Conservation (phyloP, 1,139 yeast genomes). For the Lodderomyces elongisporus region DNA sequence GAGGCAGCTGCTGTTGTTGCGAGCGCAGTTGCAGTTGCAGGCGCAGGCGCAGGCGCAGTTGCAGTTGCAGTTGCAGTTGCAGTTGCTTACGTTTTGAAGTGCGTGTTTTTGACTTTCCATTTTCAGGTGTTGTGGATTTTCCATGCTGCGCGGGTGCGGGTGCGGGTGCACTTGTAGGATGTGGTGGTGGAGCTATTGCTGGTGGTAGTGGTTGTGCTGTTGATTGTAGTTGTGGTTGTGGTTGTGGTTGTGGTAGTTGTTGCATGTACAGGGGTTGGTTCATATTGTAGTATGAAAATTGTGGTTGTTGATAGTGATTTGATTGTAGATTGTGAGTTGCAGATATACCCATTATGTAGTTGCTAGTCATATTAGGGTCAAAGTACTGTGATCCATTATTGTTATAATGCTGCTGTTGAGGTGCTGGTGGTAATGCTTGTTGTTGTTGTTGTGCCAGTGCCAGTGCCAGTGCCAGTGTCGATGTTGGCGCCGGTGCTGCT, state of each 20-base stretch:
- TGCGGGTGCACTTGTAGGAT: slow-evolving; percentile 4
- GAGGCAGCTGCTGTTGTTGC: slow-evolving; percentile 5
- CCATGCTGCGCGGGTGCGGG: too few species aligned
- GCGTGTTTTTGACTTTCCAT: slow-evolving; percentile 2
- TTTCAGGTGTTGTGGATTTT: slow-evolving; percentile 1
- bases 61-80: too few species aligned
- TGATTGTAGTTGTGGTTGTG: slow-evolving; percentile 2
- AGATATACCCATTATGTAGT: slow-evolving; percentile 1
- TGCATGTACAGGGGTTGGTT: slow-evolving; percentile 8
- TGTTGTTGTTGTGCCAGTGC: slow-evolving; percentile 5
- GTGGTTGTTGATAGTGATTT: slow-evolving; percentile 3
- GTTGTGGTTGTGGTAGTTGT: slow-evolving; percentile 6
- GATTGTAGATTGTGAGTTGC: slow-evolving; percentile 1
- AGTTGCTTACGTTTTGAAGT: slow-evolving; percentile 6
- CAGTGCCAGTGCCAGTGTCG: too few species aligned
- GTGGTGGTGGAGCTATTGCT: slow-evolving; percentile 6
- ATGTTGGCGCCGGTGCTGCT: slow-evolving; percentile 3
- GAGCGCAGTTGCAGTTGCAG: slow-evolving; percentile 6
- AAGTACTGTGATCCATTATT: background rate
- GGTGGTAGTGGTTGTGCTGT: slow-evolving; percentile 2
- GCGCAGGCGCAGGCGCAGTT: too few species aligned
- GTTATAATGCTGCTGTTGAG: background rate
- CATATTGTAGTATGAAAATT: slow-evolving; percentile 1
- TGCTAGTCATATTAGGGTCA: background rate
- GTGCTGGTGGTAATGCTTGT: slow-evolving; percentile 1